Conservation (phyloP, 352 stramenopile genomes). For the Peronospora belbahrii region DNA sequence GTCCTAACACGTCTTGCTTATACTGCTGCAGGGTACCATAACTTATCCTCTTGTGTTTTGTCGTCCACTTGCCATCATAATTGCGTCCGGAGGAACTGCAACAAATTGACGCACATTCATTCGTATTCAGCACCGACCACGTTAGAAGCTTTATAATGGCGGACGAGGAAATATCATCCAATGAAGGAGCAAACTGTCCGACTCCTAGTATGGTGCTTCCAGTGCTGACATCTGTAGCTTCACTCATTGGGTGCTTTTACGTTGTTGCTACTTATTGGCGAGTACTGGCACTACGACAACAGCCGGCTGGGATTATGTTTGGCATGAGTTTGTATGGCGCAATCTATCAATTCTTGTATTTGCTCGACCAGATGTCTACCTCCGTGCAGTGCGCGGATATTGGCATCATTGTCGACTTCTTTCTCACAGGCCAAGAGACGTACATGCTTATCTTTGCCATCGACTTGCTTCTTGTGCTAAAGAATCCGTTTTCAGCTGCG, state of each 20-base stretch:
- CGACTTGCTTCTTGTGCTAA: conserved; percentile 70
- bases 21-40: conserved; percentile 19
- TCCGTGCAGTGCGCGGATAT: conserved; percentile 50
- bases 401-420: conserved; percentile 69
- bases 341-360: conserved; percentile 75
- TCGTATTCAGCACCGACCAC: too few relatives aligned
- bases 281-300: conserved; percentile 57
- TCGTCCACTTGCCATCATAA: conserved; percentile 1
- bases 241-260: conserved; percentile 70
- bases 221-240: conserved; percentile 54
- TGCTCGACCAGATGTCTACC: conserved; percentile 41
- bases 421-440: conserved; percentile 77
- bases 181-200: conserved; percentile 29
- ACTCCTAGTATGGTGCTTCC: conserved; percentile 42
- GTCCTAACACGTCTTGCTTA: not conserved
- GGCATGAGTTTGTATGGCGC: conserved; percentile 79
- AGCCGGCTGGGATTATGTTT: conserved; percentile 82
- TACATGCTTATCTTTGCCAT: conserved; percentile 88
- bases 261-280: conserved; percentile 66
- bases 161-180: not conserved
- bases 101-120: not conserved
- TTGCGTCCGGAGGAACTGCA: conserved; percentile 7
- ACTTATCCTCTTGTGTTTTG: conserved; percentile 4
- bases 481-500: conserved; percentile 80
- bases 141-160: conserved; percentile 11